phyloP scores from a whole-genome alignment of 2,329 filamentous ascomycete genomes.

The Pseudogymnoascus sp. region DNA sequence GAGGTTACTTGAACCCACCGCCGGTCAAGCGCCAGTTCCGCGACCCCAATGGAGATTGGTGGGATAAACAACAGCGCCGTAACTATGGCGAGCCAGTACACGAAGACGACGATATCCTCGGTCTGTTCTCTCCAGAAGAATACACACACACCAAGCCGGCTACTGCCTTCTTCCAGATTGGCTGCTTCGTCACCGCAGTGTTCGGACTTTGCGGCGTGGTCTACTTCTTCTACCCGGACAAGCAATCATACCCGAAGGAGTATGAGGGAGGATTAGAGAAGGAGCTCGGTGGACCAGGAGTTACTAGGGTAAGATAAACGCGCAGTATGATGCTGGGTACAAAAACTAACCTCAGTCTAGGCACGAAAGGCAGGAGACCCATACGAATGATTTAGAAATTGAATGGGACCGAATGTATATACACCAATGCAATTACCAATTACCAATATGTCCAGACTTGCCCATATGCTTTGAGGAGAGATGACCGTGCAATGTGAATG shows the following conservation, averaged over 20 bases:
- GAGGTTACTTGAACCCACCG: constrained; percentile 73
- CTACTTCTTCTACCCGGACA: constrained; percentile 63
- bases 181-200: constrained; percentile 55
- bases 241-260: constrained; percentile 57
- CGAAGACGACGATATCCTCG: constrained; percentile 90
- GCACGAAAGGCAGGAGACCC: constrained; percentile 36
- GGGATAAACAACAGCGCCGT: constrained; percentile 93
- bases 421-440: constrained; percentile 10
- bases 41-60: constrained; percentile 90
- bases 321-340: constrained; percentile 15
- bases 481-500: background rate
- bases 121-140: constrained; percentile 79
- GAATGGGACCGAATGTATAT: constrained; percentile 12
- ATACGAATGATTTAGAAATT: constrained; percentile 8
- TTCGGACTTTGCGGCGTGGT: constrained; percentile 60
- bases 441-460: background rate
- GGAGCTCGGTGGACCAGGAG: constrained; percentile 64
- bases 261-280: constrained; percentile 65
- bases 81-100: constrained; percentile 96
- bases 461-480: background rate
- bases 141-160: constrained; percentile 74
- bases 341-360: constrained; percentile 27
- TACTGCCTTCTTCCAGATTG: constrained; percentile 61
- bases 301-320: constrained; percentile 50
- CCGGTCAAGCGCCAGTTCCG: constrained; percentile 81